Percentiles rank a stretch among this genome's conserved stretches.
Conservation (phyloP, 305 asterid genomes). For the Solanum hybrid region DNA sequence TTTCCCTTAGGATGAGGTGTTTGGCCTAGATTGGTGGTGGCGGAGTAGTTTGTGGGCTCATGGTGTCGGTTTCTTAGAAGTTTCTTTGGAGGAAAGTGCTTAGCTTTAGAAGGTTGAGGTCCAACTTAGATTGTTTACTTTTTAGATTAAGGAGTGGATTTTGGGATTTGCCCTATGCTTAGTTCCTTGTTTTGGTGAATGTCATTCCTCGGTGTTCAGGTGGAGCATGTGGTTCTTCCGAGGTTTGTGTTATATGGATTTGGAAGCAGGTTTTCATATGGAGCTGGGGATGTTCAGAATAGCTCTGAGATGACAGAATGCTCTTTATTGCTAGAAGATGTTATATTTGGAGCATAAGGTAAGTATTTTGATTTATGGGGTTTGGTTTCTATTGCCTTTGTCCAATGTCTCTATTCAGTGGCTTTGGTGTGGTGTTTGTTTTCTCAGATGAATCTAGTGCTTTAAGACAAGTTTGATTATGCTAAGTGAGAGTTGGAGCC, state of each 20-base stretch:
- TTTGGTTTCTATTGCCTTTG: neutral
- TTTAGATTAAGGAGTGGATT: neutral
- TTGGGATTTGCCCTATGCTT: neutral
- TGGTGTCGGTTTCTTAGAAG: neutral
- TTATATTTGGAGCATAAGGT: neutral
- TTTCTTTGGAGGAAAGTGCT: neutral
- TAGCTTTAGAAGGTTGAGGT: neutral
- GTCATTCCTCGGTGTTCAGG: neutral
- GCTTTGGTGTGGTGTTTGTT: neutral
- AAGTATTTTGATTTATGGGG: neutral
- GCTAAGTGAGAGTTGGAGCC: neutral
- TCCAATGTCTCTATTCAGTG: neutral
- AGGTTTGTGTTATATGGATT: neutral
- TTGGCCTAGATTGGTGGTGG: neutral
- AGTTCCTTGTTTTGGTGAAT: neutral
- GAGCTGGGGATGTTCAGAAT: neutral
- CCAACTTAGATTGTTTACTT: neutral
- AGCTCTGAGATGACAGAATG: neutral
- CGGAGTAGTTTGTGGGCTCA: neutral
- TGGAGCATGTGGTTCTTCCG: neutral
- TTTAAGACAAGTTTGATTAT: neutral
- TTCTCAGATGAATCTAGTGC: neutral
- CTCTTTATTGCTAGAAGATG: neutral
- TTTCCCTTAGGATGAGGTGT: neutral
- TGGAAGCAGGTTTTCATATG: neutral